Base-by-base conservation (phyloP, 805 yeast genomes). In the Vanderwaltozyma tropicalis region DNA sequence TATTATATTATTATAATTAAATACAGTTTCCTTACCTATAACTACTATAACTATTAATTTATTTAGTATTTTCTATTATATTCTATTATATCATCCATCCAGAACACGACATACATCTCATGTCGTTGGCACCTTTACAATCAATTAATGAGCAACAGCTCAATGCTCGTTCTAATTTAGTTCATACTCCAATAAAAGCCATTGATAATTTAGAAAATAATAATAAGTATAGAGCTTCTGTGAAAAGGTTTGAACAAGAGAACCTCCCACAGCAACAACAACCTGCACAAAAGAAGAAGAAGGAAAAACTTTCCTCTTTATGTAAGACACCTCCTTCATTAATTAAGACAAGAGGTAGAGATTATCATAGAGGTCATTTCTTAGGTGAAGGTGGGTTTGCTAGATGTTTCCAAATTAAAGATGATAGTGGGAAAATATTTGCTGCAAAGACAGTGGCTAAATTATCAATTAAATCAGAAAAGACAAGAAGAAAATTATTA, bases 331-430 rank as follows among this genome's bases (percentile, higher is more conserved):
- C 97, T 2, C 97, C 97, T 24, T 80, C 94, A 15, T 72, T 87
- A 47, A 94, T 89, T 48, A 73, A 88, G 49, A 84, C 92, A 30
- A 74, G 87, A 62, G 96, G 96, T 29, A 75, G 84, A 55, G 94
- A 86, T 50, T 89, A 82, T 60, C 84, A 82, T 44, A 74, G 96
- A 55, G 96, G 96, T 2, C 69, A 69, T 41, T 87, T 87, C 52
- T 68, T 89, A 28, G 97, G 97, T 25, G 96, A 88, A 64, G 98
- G 98, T 41, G 98, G 98, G 0, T 89, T 89, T 67, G 98, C 97
- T n/a, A 76, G 96, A 54, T 89, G 98, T 57, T 89, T 89, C 65
- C 96, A 89, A 60, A 89, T 89, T 71, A 85, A 82, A 57, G 95
- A 87, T 61, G 80, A 86, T 42, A 68, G 74, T 44, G 96, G 96